A percentile compares a stretch with the other conserved stretches of the same genome.
Conservation (phyloP, 257 asterid species). For the Salvia hispanica region DNA sequence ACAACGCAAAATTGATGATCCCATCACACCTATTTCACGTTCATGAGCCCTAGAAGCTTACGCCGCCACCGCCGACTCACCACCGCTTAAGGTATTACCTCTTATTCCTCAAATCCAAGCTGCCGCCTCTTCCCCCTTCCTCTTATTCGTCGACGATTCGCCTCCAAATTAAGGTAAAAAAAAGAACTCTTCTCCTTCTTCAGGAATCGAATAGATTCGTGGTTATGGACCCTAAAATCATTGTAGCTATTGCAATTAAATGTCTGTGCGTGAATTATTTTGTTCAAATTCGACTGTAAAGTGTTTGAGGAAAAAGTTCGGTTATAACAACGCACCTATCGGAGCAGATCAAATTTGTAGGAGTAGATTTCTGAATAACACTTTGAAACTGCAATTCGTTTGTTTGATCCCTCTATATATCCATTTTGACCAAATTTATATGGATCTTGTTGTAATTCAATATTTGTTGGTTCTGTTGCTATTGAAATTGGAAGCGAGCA, state of each 20-base stretch:
- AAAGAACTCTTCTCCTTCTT: not conserved
- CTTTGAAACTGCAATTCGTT: not conserved
- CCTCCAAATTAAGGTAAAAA: not conserved
- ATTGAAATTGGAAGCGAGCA: not conserved
- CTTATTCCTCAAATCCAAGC: too few relatives aligned
- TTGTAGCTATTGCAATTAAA: not conserved
- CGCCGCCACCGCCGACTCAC: constrained; percentile 3
- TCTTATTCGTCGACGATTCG: not conserved
- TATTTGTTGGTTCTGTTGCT: not conserved
- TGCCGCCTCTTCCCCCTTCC: not conserved
- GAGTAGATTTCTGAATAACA: not conserved
- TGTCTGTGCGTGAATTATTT: not conserved
- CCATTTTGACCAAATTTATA: not conserved
- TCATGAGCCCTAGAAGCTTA: constrained; percentile 15
- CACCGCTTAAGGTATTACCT: not conserved
- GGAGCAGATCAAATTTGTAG: not conserved
- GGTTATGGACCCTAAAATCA: not conserved
- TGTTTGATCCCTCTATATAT: not conserved
- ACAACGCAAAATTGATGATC: constrained; percentile 11
- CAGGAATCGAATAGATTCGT: not conserved
- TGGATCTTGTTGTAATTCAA: not conserved
- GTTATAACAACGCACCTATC: not conserved
- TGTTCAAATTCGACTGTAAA: not conserved
- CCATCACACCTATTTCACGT: not conserved
- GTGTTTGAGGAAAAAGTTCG: not conserved